phyloP scores from a whole-genome alignment of 257 asterid species.

The Apocynum venetum region DNA sequence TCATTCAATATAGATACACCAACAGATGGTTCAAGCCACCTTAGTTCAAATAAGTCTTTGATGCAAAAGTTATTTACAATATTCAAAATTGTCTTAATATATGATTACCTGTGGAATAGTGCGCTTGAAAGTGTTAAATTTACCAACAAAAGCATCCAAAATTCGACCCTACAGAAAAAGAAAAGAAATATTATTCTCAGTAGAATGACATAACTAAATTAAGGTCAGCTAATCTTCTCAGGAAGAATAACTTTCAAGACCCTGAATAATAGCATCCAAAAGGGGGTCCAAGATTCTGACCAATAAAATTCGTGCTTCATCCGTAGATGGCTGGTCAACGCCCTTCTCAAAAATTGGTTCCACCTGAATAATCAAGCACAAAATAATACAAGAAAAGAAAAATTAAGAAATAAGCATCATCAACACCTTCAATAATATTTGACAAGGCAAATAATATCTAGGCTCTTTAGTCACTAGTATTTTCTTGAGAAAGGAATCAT shows the following conservation, averaged over 20 bases:
- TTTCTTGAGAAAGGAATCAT: background rate
- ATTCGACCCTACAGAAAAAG: constrained; percentile 72
- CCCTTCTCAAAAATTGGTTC: constrained; percentile 99
- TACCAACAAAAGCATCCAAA: constrained; percentile 98
- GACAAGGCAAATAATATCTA: background rate
- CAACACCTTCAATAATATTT: background rate
- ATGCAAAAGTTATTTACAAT: background rate
- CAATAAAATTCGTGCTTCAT: constrained; percentile 90
- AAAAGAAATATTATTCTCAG: constrained; percentile 12
- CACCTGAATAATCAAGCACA: constrained; percentile 45
- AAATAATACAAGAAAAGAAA: constrained; percentile 12
- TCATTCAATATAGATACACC: background rate
- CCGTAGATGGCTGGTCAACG: constrained; percentile 88
- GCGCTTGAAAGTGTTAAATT: constrained; percentile 93
- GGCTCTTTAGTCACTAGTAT: background rate
- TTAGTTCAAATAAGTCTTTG: background rate
- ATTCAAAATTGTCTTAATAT: background rate
- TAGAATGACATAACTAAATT: background rate
- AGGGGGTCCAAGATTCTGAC: constrained; percentile 31
- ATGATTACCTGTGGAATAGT: constrained; percentile 90
- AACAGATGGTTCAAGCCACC: background rate
- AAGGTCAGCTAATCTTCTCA: background rate
- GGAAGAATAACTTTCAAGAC: background rate
- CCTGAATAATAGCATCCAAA: background rate
- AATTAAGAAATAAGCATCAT: background rate